Conservation (phyloP, 176 grass and related monocot species). For the Triticum urartu region DNA sequence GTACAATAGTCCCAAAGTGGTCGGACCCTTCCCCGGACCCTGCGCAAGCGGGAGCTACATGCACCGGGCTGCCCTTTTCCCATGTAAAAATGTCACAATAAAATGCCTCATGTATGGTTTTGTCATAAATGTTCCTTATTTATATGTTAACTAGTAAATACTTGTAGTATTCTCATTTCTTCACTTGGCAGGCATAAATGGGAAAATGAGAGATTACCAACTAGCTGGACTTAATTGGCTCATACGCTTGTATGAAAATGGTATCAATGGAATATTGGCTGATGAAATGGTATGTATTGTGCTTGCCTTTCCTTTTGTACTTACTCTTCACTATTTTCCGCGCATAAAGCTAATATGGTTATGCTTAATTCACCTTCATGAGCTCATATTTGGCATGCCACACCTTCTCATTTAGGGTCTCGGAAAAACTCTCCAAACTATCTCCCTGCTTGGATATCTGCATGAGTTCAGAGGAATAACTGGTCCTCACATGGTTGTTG, state of each 20-base stretch:
- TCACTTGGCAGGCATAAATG: conserved; percentile 62
- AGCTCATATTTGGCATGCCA: conserved; percentile 23
- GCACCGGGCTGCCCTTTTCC: too few species aligned
- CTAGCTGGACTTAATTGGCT: conserved; percentile 78
- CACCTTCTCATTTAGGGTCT: conserved; percentile 62
- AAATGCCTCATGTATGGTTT: background rate
- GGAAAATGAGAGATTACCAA: conserved; percentile 82
- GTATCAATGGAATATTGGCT: conserved; percentile 81
- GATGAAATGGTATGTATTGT: conserved; percentile 70
- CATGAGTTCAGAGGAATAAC: conserved; percentile 94
- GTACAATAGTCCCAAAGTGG: too few species aligned
- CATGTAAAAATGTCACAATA: background rate
- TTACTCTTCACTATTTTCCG: background rate
- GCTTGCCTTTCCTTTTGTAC: background rate
- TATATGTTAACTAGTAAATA: conserved; percentile 17
- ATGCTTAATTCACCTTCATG: background rate
- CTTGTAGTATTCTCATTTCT: conserved; percentile 2
- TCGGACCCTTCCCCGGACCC: too few species aligned
- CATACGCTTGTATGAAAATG: conserved; percentile 78
- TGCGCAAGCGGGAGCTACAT: too few species aligned
- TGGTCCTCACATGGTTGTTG: conserved; percentile 97
- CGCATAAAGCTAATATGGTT: background rate
- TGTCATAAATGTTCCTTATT: background rate
- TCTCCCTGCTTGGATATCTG: conserved; percentile 89
- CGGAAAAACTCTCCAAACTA: conserved; percentile 99